A percentile compares a stretch with the other conserved stretches of the same genome.
phyloP scores from a whole-genome alignment of 2,329 filamentous ascomycete species.

The Penicillium nordicum region DNA sequence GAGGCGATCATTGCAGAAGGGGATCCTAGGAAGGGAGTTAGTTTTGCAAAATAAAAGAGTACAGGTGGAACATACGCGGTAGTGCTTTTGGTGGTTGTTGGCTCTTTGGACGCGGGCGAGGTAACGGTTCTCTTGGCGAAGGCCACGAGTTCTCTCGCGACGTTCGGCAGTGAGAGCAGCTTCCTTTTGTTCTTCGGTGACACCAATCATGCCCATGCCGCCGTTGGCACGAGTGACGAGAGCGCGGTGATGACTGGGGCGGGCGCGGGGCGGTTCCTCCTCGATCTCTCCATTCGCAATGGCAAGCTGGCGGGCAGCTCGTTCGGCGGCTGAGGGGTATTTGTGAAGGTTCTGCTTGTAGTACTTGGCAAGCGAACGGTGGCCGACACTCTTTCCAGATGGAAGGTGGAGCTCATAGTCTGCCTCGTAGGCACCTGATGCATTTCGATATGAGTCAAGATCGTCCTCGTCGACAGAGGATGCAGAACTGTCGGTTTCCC shows the following conservation, averaged over 20 bases:
- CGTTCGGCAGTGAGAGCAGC: constrained; percentile 65
- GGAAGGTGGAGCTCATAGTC: constrained; percentile 94
- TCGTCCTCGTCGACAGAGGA: constrained; percentile 84
- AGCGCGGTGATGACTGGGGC: constrained; percentile 47
- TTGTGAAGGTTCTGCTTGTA: constrained; percentile 88
- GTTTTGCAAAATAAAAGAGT: not conserved
- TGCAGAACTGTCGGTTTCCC: constrained; percentile 92
- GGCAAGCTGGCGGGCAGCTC: constrained; percentile 61
- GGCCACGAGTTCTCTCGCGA: constrained; percentile 63
- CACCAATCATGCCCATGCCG: constrained; percentile 72
- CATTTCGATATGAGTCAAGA: constrained; percentile 78
- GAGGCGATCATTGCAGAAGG: constrained; percentile 47
- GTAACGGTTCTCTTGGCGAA: constrained; percentile 60
- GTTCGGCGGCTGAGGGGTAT: constrained; percentile 76
- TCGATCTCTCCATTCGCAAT: constrained; percentile 52
- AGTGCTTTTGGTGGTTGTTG: constrained; percentile 75
- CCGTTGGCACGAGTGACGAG: constrained; percentile 67
- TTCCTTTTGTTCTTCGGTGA: constrained; percentile 70
- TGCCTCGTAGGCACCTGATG: constrained; percentile 75
- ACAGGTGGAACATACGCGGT: constrained; percentile 50
- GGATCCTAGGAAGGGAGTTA: constrained; percentile 44
- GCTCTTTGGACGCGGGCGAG: constrained; percentile 69
- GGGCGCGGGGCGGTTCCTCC: constrained; percentile 42
- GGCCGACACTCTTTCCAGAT: constrained; percentile 82
- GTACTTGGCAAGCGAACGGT: constrained; percentile 81